Evolutionary conservation across 768 basidiomycete species (phyloP), one percentile per base, ranked within the genome.

Genomic region (Auriscalpium microsporum): DNA sequence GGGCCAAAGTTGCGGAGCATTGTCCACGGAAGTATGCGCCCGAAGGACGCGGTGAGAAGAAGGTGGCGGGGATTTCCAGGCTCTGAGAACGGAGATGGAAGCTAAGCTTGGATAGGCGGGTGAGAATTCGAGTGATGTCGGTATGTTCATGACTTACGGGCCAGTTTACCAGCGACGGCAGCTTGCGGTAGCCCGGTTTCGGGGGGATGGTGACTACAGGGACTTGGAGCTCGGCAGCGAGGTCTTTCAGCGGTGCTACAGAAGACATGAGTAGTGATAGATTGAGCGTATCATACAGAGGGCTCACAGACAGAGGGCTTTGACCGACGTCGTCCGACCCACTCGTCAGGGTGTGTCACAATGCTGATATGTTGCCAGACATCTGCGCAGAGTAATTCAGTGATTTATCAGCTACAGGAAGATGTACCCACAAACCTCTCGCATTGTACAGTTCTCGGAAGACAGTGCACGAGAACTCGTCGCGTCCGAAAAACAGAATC

Each of bases 11-110:
- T 72, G 13, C 73, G 65, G 14, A 96, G 79, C 52, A 88, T 72
- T 2, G 73, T 63, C 5, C 73, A 65, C 0, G 90, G 79, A 11
- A 97, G 77, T 60, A 94, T 92, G 47, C 87, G 86, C 0, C 94
- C 94, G 59, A 95, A 95, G 0, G 94, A 95, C 7, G 94, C 90
- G 0, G 93, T 93, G 7, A 97, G 64, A 9, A 96, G 75, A 34
- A 94, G 64, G 57, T 87, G 80, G 11, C 75, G 69, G 3, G 54
- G 63, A 8, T 13, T 28, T 2, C 28, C 28, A 28, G 28, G 28
- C 28, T 28, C 28, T 4, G 28, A 28, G 64, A 77, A 77, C 9
- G 69, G 69, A 54, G 63, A 71, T 64, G 67, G 81, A 64, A 66
- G 74, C 72, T 75, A 67, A 33, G 70, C 73, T 70, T 55, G 56